These are phyloP conservation scores for Taiozyma sp. DNA, from an alignment of 1,139 yeast species.

Conservation along the genomic window DNA sequence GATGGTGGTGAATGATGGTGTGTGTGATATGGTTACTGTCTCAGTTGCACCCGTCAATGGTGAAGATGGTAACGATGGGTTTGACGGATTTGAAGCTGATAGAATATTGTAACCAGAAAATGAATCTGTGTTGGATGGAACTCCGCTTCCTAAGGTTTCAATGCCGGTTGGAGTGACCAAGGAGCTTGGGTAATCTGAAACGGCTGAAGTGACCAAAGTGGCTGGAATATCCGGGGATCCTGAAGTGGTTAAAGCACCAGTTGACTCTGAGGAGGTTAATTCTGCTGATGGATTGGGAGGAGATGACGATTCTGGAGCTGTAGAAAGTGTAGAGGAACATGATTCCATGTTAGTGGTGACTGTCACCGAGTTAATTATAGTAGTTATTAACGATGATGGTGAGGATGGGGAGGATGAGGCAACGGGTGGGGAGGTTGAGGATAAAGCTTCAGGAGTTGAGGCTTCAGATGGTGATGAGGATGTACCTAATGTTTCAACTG, in stretches of 20 bases:
- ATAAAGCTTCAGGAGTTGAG: not conserved
- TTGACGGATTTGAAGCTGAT: not conserved
- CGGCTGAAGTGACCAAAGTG: not conserved
- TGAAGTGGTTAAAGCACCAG: not conserved
- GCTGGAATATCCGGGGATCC: not conserved
- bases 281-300: not conserved
- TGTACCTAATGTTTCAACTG: not conserved
- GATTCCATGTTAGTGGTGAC: not conserved
- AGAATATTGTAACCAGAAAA: not conserved
- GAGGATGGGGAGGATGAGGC: not conserved
- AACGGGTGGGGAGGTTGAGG: not conserved
- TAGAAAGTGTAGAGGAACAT: not conserved
- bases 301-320: not conserved
- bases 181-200: not conserved
- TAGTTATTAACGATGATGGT: not conserved
- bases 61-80: too few relatives aligned
- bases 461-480: not conserved
- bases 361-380: not conserved
- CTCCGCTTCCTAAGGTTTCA: not conserved
- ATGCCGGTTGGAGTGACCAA: not conserved
- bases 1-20: not conserved
- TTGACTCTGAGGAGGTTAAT: not conserved
- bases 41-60: too few relatives aligned
- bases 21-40: too few relatives aligned
- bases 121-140: not conserved